Evolutionary conservation across 345 rosid species (phyloP).

Genomic region (Gossypium raimondii): DNA sequence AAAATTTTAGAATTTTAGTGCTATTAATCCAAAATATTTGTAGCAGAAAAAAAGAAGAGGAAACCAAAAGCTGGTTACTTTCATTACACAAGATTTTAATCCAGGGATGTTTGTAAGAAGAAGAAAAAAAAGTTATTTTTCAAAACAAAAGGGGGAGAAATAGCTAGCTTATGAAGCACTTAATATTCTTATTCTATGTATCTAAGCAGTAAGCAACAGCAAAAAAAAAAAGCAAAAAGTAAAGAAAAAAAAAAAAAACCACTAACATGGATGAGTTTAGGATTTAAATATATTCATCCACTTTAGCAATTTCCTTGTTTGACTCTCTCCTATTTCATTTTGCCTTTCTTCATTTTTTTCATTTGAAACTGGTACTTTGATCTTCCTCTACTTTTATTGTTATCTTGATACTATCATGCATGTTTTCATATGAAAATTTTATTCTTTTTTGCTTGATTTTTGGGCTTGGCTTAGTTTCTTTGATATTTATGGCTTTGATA

Average conservation of each 20-base stretch:
- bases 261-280: neutral
- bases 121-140: neutral
- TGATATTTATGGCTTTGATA: neutral
- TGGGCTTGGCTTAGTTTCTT: neutral
- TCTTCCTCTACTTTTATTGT: conserved; percentile 12
- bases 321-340: neutral
- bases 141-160: neutral
- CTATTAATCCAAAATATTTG: too few species aligned
- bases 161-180: too few species aligned
- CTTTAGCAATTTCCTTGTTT: conserved; percentile 5
- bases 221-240: too few species aligned
- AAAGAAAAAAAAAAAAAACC: too few species aligned
- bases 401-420: conserved; percentile 1
- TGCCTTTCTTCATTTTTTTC: too few species aligned
- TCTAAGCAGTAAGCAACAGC: too few species aligned
- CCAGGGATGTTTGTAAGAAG: neutral
- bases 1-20: too few species aligned
- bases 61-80: too few species aligned
- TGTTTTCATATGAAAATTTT: conserved; percentile 3
- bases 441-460: neutral
- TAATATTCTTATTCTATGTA: too few species aligned
- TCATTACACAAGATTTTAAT: too few species aligned
- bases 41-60: too few species aligned
- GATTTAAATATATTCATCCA: conserved; percentile 7
- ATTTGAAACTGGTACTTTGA: conserved; percentile 17